phyloP scores from a whole-genome alignment of 495 filamentous ascomycete species.

The Penicillium malachiteum region DNA sequence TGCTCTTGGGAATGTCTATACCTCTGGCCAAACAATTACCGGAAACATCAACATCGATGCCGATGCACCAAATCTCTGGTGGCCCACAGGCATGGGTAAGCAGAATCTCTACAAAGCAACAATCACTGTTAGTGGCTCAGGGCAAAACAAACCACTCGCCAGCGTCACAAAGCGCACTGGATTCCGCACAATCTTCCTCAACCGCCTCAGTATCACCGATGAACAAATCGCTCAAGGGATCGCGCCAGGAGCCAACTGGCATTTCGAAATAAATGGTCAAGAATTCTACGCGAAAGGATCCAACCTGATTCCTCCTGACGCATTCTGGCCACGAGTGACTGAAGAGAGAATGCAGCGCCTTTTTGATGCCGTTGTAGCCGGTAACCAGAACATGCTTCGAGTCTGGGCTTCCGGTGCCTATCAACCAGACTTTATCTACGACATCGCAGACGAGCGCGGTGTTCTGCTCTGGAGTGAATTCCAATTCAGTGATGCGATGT shows the following conservation, averaged over 20 bases:
- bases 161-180: slow-evolving; percentile 57
- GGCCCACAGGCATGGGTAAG: slow-evolving; percentile 58
- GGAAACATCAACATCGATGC: slow-evolving; percentile 47
- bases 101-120: slow-evolving; percentile 61
- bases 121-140: slow-evolving; percentile 39
- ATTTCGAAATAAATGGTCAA: slow-evolving; percentile 68
- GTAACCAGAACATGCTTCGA: slow-evolving; percentile 69
- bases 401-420: slow-evolving; percentile 67
- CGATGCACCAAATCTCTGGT: slow-evolving; percentile 59
- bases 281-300: slow-evolving; percentile 68
- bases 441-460: slow-evolving; percentile 64
- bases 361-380: slow-evolving; percentile 55
- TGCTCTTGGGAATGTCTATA: slow-evolving; percentile 42
- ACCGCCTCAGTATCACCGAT: slow-evolving; percentile 58
- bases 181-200: slow-evolving; percentile 67
- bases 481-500: slow-evolving; percentile 63
- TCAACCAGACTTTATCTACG: slow-evolving; percentile 65
- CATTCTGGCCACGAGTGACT: slow-evolving; percentile 66
- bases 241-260: slow-evolving; percentile 65
- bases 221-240: slow-evolving; percentile 56
- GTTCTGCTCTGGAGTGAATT: slow-evolving; percentile 70
- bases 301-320: slow-evolving; percentile 66
- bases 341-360: slow-evolving; percentile 51
- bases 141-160: slow-evolving; percentile 34
- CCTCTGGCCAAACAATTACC: slow-evolving; percentile 47